Conservation (phyloP, 768 basidiomycete species). For the Infundibulicybe gibba region DNA sequence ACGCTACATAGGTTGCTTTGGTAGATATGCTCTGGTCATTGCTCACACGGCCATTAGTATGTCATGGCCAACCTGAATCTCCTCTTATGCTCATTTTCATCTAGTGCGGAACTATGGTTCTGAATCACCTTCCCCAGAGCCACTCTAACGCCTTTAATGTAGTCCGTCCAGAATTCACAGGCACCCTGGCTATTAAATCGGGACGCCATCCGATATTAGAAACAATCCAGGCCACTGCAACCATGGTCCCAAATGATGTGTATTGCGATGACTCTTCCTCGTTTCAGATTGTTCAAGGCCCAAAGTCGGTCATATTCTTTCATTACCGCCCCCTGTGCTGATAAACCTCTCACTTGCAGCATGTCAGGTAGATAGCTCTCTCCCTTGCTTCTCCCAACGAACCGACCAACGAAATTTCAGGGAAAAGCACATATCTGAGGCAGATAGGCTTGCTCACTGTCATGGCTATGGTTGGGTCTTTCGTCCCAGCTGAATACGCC, state of each 20-base stretch:
- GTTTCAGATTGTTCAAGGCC: slow-evolving; percentile 92
- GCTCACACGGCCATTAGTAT: slow-evolving; percentile 78
- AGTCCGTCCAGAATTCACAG: slow-evolving; percentile 93
- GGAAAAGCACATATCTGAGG: slow-evolving; percentile 91
- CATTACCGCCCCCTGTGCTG: neutral
- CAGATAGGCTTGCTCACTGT: slow-evolving; percentile 82
- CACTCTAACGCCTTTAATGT: neutral
- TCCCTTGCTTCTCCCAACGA: neutral
- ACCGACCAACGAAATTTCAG: slow-evolving; percentile 23
- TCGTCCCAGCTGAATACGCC: slow-evolving; percentile 91
- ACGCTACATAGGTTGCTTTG: slow-evolving; percentile 61
- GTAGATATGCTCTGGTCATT: slow-evolving; percentile 91
- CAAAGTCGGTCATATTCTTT: slow-evolving; percentile 54
- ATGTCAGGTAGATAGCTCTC: slow-evolving; percentile 35
- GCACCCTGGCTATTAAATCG: slow-evolving; percentile 83
- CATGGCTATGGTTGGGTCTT: slow-evolving; percentile 89
- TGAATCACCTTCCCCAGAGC: neutral
- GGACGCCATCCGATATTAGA: slow-evolving; percentile 90
- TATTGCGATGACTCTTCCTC: slow-evolving; percentile 81
- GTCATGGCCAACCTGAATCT: slow-evolving; percentile 17
- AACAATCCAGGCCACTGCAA: slow-evolving; percentile 60
- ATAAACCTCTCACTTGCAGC: slow-evolving; percentile 15
- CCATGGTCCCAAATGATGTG: slow-evolving; percentile 84
- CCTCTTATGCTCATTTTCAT: neutral
- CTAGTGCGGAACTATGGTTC: slow-evolving; percentile 48